Conservation (phyloP, 106 monocot genomes). For the Dendrobium nobile region DNA sequence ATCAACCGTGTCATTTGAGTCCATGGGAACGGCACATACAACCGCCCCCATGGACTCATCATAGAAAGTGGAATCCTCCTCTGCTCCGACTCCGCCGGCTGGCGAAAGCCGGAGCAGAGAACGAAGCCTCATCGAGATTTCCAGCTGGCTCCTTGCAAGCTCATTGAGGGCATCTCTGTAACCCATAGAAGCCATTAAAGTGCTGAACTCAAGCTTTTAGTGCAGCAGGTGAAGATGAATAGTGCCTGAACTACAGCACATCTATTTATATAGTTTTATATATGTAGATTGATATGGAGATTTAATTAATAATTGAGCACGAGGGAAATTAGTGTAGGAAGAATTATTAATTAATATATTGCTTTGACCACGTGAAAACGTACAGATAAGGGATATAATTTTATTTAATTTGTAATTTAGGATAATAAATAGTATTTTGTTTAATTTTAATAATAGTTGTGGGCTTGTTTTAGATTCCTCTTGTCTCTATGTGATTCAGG, state of each 20-base stretch:
- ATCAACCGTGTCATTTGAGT: background rate
- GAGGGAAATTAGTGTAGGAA: background rate
- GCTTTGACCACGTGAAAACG: background rate
- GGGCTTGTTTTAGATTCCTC: background rate
- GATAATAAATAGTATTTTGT: background rate
- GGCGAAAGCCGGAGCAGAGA: slow-evolving; percentile 4
- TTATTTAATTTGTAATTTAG: background rate
- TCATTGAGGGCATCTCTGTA: background rate
- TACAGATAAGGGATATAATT: background rate
- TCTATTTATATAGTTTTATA: background rate
- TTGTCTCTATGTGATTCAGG: background rate
- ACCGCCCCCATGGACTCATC: background rate
- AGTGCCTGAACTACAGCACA: background rate
- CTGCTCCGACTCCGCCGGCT: background rate
- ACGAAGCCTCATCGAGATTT: background rate
- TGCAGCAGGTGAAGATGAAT: background rate
- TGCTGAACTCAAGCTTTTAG: background rate
- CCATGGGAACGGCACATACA: background rate
- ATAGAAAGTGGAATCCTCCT: background rate
- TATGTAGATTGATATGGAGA: background rate
- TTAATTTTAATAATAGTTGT: background rate
- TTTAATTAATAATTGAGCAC: background rate
- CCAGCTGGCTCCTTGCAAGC: background rate
- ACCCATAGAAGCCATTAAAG: background rate
- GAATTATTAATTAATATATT: background rate